Evolutionary conservation across 495 filamentous ascomycete genomes (phyloP).

Genomic region (Aspergillus indologenus): DNA sequence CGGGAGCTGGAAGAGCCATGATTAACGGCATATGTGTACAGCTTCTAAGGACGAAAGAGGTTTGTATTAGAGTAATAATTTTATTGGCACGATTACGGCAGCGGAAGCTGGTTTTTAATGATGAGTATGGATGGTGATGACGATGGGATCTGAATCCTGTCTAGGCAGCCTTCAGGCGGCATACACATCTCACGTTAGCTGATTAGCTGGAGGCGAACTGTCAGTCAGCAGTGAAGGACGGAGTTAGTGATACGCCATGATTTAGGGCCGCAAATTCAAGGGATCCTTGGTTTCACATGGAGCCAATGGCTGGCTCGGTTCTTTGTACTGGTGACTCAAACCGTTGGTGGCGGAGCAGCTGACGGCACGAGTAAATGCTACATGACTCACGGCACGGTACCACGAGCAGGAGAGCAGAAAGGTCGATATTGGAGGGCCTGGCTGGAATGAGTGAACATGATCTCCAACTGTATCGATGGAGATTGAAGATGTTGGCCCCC

Average conservation of each 20-base stretch:
- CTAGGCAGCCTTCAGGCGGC: background rate
- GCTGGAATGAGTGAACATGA: no score
- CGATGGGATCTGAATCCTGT: background rate
- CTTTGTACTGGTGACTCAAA: background rate
- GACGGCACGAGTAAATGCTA: background rate
- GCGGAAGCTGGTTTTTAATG: background rate
- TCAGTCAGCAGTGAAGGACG: background rate
- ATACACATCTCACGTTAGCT: background rate
- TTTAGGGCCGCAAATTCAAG: background rate
- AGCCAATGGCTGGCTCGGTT: background rate
- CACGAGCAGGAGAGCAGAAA: background rate
- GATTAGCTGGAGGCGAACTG: background rate
- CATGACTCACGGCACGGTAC: background rate
- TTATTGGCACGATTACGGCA: background rate
- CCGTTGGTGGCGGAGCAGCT: background rate
- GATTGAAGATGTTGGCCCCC: no score
- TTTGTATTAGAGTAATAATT: background rate
- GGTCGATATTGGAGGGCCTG: no score
- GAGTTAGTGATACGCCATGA: background rate
- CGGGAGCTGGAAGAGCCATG: background rate
- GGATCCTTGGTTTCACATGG: background rate
- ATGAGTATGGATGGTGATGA: background rate
- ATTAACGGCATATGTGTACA: background rate
- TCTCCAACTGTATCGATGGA: no score
- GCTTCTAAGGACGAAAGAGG: background rate